Percentiles rank a stretch among this genome's conserved stretches.
These are phyloP conservation scores for Dactylorhiza incarnata DNA, from an alignment of 106 monocot genomes.

Conservation along the genomic window DNA sequence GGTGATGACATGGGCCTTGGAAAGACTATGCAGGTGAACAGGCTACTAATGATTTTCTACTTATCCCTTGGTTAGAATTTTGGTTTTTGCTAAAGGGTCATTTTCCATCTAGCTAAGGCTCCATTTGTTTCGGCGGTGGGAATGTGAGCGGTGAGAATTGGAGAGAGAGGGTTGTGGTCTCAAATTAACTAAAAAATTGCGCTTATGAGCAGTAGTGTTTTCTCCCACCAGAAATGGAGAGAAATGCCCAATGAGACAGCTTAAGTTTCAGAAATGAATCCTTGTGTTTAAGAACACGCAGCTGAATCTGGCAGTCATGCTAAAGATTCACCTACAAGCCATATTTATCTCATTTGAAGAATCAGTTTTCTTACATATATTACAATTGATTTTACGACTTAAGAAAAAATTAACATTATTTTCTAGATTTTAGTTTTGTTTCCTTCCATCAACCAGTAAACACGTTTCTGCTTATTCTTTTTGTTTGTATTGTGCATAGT, in stretches of 20 bases:
- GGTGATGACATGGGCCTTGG: constrained; percentile 99
- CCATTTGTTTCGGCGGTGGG: no score
- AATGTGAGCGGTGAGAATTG: no score
- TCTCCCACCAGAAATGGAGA: no score
- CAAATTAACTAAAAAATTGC: no score
- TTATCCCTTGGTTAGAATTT: background rate
- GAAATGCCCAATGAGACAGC: no score
- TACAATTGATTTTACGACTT: background rate
- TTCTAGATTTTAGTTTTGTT: background rate
- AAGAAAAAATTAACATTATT: background rate
- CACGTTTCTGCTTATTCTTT: background rate
- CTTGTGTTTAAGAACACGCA: background rate
- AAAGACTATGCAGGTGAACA: constrained; percentile 97
- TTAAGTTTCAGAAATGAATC: background rate
- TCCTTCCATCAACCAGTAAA: background rate
- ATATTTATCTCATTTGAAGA: constrained; percentile 1
- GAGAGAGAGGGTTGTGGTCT: no score
- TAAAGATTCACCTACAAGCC: background rate
- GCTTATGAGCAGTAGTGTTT: no score
- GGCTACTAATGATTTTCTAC: background rate
- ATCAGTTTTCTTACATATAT: background rate
- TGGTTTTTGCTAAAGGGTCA: background rate
- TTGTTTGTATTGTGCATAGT: background rate
- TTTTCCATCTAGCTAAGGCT: background rate
- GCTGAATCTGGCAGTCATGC: background rate